phyloP scores from a whole-genome alignment of 2,329 filamentous ascomycete genomes.

The Fusarium sp. region DNA sequence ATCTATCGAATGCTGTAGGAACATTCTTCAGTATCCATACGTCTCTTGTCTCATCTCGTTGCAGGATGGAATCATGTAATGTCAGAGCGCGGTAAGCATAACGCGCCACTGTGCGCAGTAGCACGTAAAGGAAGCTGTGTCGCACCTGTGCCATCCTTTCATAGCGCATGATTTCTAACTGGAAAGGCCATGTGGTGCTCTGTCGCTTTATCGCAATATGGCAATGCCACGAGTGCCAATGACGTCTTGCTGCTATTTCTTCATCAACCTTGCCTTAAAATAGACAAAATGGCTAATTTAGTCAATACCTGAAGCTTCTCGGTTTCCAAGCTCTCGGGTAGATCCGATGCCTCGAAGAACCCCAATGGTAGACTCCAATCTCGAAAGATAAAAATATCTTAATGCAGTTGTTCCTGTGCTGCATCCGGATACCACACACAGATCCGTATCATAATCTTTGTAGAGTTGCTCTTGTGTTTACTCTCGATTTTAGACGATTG shows the following conservation, averaged over 20 bases:
- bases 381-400: slow-evolving; percentile 2
- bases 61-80: slow-evolving; percentile 11
- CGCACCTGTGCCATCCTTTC: slow-evolving; percentile 10
- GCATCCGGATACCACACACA: slow-evolving; percentile 7
- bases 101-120: slow-evolving; percentile 12
- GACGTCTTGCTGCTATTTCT: not conserved
- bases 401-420: slow-evolving; percentile 1
- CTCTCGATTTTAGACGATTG: slow-evolving; percentile 4
- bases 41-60: slow-evolving; percentile 27
- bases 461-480: slow-evolving; percentile 22
- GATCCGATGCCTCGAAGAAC: not conserved
- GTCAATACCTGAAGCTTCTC: not conserved
- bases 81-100: slow-evolving; percentile 13
- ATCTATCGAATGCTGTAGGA: slow-evolving; percentile 7
- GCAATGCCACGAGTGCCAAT: slow-evolving; percentile 3
- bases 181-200: not conserved
- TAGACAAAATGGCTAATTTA: not conserved
- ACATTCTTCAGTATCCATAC: slow-evolving; percentile 16
- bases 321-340: not conserved
- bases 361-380: not conserved
- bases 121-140: slow-evolving; percentile 17
- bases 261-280: not conserved
- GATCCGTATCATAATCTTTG: slow-evolving; percentile 9
- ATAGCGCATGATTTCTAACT: slow-evolving; percentile 5
- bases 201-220: slow-evolving; percentile 1